phyloP scores from a whole-genome alignment of 805 yeast species.

The Saturnispora serradocipensis region DNA sequence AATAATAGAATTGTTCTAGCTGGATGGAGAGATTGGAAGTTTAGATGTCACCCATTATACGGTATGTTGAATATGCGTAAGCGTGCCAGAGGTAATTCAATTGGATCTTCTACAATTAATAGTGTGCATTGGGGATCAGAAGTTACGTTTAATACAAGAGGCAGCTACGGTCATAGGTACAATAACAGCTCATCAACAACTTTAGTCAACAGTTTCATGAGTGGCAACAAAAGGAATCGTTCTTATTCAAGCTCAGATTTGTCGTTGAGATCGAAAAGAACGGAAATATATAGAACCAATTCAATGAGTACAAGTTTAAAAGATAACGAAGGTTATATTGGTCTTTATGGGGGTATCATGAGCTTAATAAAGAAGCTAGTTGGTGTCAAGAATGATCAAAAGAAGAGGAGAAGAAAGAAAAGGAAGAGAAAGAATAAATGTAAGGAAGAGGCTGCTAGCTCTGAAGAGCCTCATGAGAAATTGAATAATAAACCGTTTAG shows the following conservation, averaged over 20 bases:
- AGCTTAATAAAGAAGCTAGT: background rate
- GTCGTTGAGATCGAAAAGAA: background rate
- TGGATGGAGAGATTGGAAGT: constrained; percentile 92
- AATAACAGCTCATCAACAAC: background rate
- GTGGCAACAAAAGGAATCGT: background rate
- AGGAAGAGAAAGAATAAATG: background rate
- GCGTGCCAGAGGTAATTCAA: background rate
- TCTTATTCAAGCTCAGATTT: background rate
- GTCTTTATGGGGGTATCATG: background rate
- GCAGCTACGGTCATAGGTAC: background rate
- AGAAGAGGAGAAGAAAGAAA: background rate
- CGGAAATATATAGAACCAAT: background rate
- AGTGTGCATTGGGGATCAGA: background rate
- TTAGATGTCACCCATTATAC: constrained; percentile 61
- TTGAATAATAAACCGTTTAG: constrained; percentile 24
- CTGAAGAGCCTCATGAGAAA: background rate
- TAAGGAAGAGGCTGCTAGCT: background rate
- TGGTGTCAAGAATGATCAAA: background rate
- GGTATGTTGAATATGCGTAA: constrained; percentile 12
- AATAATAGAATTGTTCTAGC: constrained; percentile 39
- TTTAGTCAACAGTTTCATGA: background rate
- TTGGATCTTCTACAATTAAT: constrained; percentile 2
- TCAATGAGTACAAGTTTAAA: background rate
- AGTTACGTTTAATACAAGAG: background rate
- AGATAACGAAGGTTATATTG: background rate